Evolutionary conservation across 176 grass and related monocot species (phyloP), one percentile per base, ranked within the genome.

Genomic region (Cenchrus fungigraminus): DNA sequence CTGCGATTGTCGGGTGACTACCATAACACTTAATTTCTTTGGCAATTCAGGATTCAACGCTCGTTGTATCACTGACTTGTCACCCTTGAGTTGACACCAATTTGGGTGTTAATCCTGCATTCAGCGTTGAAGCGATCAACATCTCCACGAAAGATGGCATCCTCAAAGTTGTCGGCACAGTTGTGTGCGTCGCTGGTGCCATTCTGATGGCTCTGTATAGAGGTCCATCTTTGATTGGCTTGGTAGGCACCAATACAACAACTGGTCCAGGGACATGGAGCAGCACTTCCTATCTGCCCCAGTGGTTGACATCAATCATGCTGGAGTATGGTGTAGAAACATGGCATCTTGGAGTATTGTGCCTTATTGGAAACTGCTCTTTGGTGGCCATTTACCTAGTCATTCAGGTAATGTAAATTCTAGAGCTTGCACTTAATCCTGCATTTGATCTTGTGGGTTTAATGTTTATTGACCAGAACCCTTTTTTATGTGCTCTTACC

Each of bases 361-460:
- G 97, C 80, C 94, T 99, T 5, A 51, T 99, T 53, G 91, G 93
- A 68, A 95, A 94, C 61, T 96, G 93, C n/a, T 86, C 92, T 68
- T 57, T 95, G 58, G 92, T 96, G 97, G 90, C 91, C 40, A 86
- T 88, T 74, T 99, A 99, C 78, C 83, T 96, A 67, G 97, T 96
- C 86, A 92, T 96, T 11, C 95, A 98, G 95, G 92, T 97, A 66
- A 50, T 32, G 3, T 50, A 55, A 44, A 77, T 13, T 40, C 37
- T 10, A 51, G 20, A 71, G 77, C 69, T 28, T 60, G 70, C 68
- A 43, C 10, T 47, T 12, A 20, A 73, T 56, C 79, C 28, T 81
- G 59, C 9, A 57, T 28, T 71, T 74, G 55, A 68, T 20, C n/a
- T 44, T 49, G 16, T 44, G 8, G 44, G 14, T 3, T 25, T 56